Evolutionary conservation across 306 rosid genomes (phyloP).

Genomic region (Trifolium fragiferum): DNA sequence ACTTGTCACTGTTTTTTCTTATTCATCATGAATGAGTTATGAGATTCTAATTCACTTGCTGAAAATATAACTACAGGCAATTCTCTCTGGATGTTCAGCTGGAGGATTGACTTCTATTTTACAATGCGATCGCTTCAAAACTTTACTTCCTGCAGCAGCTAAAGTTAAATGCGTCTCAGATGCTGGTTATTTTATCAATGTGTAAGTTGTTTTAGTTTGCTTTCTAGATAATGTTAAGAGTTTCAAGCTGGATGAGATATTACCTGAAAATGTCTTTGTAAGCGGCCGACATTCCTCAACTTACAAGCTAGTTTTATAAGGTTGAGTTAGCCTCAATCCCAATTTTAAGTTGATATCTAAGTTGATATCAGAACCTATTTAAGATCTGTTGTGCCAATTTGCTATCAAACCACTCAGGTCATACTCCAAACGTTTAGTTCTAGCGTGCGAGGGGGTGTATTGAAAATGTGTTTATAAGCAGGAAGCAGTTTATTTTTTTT

Average conservation of each 20-base stretch:
- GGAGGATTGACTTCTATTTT: conserved; percentile 85
- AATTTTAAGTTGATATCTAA: too few relatives aligned
- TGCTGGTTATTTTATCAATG: conserved; percentile 86
- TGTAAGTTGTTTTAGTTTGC: conserved; percentile 51
- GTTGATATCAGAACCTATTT: too few relatives aligned
- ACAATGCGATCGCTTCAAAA: conserved; percentile 72
- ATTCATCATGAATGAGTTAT: background rate
- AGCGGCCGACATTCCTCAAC: background rate
- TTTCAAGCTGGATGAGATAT: background rate
- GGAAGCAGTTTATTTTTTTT: background rate
- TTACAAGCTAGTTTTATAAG: too few relatives aligned
- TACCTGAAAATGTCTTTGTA: background rate
- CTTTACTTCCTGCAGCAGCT: conserved; percentile 59
- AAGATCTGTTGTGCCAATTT: too few relatives aligned
- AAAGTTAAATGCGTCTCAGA: conserved; percentile 86
- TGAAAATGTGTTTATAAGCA: background rate
- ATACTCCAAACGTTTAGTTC: background rate
- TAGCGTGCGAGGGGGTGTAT: background rate
- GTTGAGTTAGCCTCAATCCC: background rate
- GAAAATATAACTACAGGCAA: conserved; percentile 59
- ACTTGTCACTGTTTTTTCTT: background rate
- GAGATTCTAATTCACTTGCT: conserved; percentile 2
- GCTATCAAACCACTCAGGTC: too few relatives aligned
- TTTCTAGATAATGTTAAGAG: background rate
- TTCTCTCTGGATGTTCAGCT: conserved; percentile 90